Conservation (phyloP, 192 early-diverging fungal genomes). For the Entomortierella beljakovae region DNA sequence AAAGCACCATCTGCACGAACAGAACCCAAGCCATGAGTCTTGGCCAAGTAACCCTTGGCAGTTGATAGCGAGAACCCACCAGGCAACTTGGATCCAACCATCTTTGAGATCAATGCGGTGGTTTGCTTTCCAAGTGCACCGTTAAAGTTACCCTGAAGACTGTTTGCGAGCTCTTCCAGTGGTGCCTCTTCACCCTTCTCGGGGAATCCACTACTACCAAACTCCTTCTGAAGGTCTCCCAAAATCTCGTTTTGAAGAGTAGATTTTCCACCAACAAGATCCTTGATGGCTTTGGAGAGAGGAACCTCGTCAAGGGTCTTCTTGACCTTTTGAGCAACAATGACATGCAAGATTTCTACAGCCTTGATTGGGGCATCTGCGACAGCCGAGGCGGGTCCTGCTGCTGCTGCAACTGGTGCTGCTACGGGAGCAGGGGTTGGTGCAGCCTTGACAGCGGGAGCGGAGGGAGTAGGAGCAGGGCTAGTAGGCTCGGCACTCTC, state of each 20-base stretch:
- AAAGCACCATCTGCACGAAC: slow-evolving; percentile 80
- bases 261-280: slow-evolving; percentile 94
- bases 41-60: slow-evolving; percentile 79
- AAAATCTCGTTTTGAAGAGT: slow-evolving; percentile 97
- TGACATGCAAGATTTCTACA: slow-evolving; percentile 81
- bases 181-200: slow-evolving; percentile 94
- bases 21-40: slow-evolving; percentile 80
- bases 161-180: slow-evolving; percentile 79
- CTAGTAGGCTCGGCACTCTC: slow-evolving; percentile 74
- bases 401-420: slow-evolving; percentile 63
- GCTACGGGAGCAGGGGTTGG: slow-evolving; percentile 62
- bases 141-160: slow-evolving; percentile 68
- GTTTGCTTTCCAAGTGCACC: slow-evolving; percentile 87
- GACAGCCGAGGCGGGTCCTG: slow-evolving; percentile 72
- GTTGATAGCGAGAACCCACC: slow-evolving; percentile 86
- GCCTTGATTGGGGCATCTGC: slow-evolving; percentile 87
- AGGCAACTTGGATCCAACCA: slow-evolving; percentile 92
- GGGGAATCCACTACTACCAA: slow-evolving; percentile 75
- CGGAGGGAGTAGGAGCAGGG: slow-evolving; percentile 57
- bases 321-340: slow-evolving; percentile 94
- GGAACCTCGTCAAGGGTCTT: slow-evolving; percentile 80
- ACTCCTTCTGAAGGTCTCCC: slow-evolving; percentile 93
- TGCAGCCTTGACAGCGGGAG: slow-evolving; percentile 60
- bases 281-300: slow-evolving; percentile 84
- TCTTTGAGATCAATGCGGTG: slow-evolving; percentile 76